Conservation (phyloP, 192 early-diverging fungal genomes). For the Powellomyces hirtus region DNA sequence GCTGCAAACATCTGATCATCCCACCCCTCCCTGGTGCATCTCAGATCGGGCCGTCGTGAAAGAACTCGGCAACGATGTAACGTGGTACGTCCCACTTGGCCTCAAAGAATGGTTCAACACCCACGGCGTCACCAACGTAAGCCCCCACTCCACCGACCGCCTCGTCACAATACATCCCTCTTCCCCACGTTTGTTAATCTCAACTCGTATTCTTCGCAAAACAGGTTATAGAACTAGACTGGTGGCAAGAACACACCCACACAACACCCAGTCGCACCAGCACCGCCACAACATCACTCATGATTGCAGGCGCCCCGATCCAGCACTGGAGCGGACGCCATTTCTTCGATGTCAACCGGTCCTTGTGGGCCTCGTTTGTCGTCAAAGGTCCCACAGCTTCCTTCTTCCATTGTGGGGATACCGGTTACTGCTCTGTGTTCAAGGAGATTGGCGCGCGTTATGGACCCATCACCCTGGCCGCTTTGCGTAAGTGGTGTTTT, state of each 20-base stretch:
- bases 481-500: slow-evolving; percentile 36
- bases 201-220: neutral
- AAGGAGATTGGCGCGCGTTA: slow-evolving; percentile 49
- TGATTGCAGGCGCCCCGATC: slow-evolving; percentile 40
- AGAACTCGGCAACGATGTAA: slow-evolving; percentile 49
- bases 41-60: slow-evolving; percentile 47
- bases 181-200: neutral
- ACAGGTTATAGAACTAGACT: slow-evolving; percentile 54
- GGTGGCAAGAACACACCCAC: slow-evolving; percentile 57
- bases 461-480: slow-evolving; percentile 51
- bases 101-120: slow-evolving; percentile 45
- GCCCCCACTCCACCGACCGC: neutral
- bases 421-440: slow-evolving; percentile 54
- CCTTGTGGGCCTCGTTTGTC: slow-evolving; percentile 53
- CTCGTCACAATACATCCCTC: neutral
- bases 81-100: slow-evolving; percentile 58
- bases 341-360: slow-evolving; percentile 45
- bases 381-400: slow-evolving; percentile 35
- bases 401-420: slow-evolving; percentile 60
- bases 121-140: slow-evolving; percentile 48
- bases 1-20: neutral
- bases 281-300: too few relatives aligned
- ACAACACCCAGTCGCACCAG: neutral
- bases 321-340: slow-evolving; percentile 46
- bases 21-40: neutral